phyloP scores from a whole-genome alignment of 2,329 filamentous ascomycete species.

The Fusarium foetens region DNA sequence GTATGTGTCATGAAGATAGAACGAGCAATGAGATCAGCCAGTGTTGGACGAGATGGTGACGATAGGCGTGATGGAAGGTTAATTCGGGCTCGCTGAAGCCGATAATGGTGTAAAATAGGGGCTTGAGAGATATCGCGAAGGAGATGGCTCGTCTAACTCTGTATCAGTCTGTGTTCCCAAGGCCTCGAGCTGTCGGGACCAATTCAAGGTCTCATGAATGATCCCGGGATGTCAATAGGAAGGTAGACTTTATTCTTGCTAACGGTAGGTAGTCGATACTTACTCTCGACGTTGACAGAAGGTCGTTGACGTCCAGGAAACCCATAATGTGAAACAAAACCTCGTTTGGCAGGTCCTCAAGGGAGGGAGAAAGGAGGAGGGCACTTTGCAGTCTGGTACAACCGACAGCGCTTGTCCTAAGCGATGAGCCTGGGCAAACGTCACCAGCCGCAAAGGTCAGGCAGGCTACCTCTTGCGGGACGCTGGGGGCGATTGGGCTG shows the following conservation, averaged over 20 bases:
- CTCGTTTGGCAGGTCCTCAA: conserved; percentile 64
- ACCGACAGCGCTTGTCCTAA: background rate
- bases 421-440: background rate
- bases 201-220: background rate
- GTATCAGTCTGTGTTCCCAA: conserved; percentile 32
- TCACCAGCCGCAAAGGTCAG: conserved; percentile 7
- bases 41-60: conserved; percentile 66
- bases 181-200: background rate
- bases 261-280: conserved; percentile 42
- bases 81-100: conserved; percentile 66
- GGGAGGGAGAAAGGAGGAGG: conserved; percentile 26
- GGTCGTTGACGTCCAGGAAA: conserved; percentile 66
- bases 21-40: conserved; percentile 69
- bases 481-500: conserved; percentile 16
- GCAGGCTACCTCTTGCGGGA: conserved; percentile 17
- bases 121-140: conserved; percentile 70
- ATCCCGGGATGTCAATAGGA: background rate
- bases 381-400: background rate
- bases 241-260: conserved; percentile 2
- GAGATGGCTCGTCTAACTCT: conserved; percentile 66
- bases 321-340: conserved; percentile 65
- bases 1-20: conserved; percentile 75
- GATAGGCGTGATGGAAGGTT: conserved; percentile 66
- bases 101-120: conserved; percentile 72
- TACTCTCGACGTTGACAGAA: conserved; percentile 67